Base-by-base conservation (phyloP, 2,329 filamentous ascomycete species). In the Beauveria caledonica region DNA sequence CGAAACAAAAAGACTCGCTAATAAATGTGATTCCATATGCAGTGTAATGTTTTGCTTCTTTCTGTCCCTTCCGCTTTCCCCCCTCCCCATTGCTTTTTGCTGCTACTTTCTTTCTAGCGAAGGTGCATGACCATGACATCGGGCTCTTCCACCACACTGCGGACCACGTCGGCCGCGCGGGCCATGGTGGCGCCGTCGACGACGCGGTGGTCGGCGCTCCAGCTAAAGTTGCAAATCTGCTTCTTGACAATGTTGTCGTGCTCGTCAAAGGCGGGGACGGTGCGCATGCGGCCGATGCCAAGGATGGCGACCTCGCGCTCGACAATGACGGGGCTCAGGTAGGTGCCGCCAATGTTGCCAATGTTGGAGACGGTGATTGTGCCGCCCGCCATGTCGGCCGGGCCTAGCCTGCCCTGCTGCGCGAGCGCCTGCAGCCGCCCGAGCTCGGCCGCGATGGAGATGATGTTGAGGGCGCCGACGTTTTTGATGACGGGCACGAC, bases 311-410 rank as follows among this genome's bases (percentile, higher is more conserved):
- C 89, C 75, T 97, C 92, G 46, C 85, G 88, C 64, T 92, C 88
- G 51, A 96, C 90, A 67, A 99, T 90, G 54, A 99, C 89, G 1
- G 94, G 94, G 33, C 88, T 87, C 51, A 97, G 86, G 67, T 96
- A 96, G 1, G 90, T 94, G 29, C 94, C 94, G 59, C 94, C 94
- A 50, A 99, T 91, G 67, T 86, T 96, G 50, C 94, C 94, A 67
- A 99, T 96, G 72, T 99, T 99, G 67, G 92, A 96, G 54, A 99
- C 86, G 0, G 94, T 97, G 68, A 99, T 93, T 1, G 94, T 97
- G 17, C 92, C 92, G 57, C 92, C 92, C 40, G 80, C 82, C 64
- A 99, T 80, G 73, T 99, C 92, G 19, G 82, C 79, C 2, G 86
- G 82, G 1, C 84, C 79, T 5, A 99, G 81, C 72, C 88, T 90